phyloP scores from a whole-genome alignment of 768 basidiomycete genomes.

The Holtermanniella nyarrowii region DNA sequence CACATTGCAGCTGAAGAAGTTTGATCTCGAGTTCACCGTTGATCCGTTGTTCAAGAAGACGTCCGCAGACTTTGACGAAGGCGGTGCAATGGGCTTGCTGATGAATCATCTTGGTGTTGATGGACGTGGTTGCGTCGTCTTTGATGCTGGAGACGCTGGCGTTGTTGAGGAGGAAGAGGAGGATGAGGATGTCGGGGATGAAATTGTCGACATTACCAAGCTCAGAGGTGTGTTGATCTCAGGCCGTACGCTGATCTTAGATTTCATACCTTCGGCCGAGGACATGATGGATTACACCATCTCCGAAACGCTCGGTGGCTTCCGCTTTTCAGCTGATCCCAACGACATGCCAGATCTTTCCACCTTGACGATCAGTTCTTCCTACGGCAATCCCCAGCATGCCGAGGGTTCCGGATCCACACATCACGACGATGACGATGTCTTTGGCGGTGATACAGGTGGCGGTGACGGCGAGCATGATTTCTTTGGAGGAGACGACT shows the following conservation, averaged over 20 bases:
- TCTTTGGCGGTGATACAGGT: constrained; percentile 6
- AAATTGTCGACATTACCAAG: constrained; percentile 48
- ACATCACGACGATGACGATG: constrained; percentile 13
- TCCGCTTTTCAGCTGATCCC: constrained; percentile 66
- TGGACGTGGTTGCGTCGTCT: constrained; percentile 77
- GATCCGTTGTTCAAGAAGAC: constrained; percentile 98
- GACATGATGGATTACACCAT: constrained; percentile 61
- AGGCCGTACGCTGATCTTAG: constrained; percentile 35
- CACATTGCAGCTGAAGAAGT: constrained; percentile 77
- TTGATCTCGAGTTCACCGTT: constrained; percentile 89
- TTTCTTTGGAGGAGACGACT: constrained; percentile 38
- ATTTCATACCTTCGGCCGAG: constrained; percentile 64
- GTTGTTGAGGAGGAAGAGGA: constrained; percentile 58
- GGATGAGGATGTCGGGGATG: constrained; percentile 46
- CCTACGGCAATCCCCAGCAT: constrained; percentile 12
- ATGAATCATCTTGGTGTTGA: constrained; percentile 93
- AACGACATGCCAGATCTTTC: constrained; percentile 51
- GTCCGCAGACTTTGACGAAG: constrained; percentile 96
- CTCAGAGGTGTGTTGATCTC: constrained; percentile 44
- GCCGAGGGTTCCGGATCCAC: not conserved
- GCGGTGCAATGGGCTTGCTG: constrained; percentile 84
- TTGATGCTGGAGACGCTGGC: constrained; percentile 84
- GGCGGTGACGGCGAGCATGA: constrained; percentile 27
- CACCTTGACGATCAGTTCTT: constrained; percentile 30
- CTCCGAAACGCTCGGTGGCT: constrained; percentile 66